Conservation (phyloP, 2,329 filamentous ascomycete genomes). For the Capronia americana region DNA sequence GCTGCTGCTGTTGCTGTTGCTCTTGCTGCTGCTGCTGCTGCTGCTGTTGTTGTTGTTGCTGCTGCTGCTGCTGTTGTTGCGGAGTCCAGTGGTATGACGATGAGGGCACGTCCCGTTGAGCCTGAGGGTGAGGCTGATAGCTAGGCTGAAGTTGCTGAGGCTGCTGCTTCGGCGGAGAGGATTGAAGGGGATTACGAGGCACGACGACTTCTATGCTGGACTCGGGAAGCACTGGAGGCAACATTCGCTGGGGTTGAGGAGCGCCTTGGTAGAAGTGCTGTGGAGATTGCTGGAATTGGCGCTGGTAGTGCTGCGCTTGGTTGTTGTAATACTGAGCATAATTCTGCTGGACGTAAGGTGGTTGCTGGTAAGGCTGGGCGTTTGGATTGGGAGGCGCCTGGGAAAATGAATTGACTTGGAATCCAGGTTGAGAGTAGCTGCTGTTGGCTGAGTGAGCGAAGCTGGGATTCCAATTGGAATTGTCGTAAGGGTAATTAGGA, state of each 20-base stretch:
- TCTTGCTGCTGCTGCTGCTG: neutral
- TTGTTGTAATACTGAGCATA: constrained; percentile 51
- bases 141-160: neutral
- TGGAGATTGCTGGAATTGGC: constrained; percentile 44
- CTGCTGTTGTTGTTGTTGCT: neutral
- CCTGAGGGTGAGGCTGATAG: constrained; percentile 3
- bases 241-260: constrained; percentile 11
- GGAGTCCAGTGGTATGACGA: neutral
- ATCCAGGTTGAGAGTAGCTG: constrained; percentile 11
- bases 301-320: constrained; percentile 44
- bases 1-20: neutral
- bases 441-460: constrained; percentile 4
- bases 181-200: constrained; percentile 3
- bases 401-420: constrained; percentile 1
- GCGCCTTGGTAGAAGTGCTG: constrained; percentile 32
- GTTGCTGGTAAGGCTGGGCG: constrained; percentile 17
- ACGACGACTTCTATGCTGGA: neutral
- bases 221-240: neutral
- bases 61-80: constrained; percentile 2
- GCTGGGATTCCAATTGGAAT: neutral
- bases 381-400: constrained; percentile 14
- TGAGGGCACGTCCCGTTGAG: constrained; percentile 18
- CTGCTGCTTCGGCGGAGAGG: constrained; percentile 1
- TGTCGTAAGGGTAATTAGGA: constrained; percentile 23
- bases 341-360: constrained; percentile 21